Evolutionary conservation across 2,329 filamentous ascomycete species (phyloP).

Genomic region (Phyllosticta capitalensis): DNA sequence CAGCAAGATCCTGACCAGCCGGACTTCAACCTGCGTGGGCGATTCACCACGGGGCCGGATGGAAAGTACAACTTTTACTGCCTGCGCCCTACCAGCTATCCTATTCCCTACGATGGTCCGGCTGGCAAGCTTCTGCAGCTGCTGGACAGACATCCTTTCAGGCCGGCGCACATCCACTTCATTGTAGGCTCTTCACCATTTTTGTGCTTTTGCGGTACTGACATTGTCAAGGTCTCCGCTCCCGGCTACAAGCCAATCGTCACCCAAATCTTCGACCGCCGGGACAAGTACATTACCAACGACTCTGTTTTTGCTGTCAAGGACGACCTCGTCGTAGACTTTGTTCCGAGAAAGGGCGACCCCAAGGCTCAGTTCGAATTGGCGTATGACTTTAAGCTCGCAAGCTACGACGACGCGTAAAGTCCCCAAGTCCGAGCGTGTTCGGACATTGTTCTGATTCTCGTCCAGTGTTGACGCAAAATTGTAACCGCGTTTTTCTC

Average conservation of each 20-base stretch:
- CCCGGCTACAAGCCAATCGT: conserved; percentile 58
- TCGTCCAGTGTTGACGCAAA: neutral
- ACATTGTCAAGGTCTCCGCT: conserved; percentile 37
- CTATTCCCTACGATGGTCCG: conserved; percentile 48
- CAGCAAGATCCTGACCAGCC: conserved; percentile 63
- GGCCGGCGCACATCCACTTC: conserved; percentile 56
- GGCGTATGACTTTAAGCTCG: conserved; percentile 41
- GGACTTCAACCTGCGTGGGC: conserved; percentile 65
- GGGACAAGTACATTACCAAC: conserved; percentile 52
- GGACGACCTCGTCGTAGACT: conserved; percentile 49
- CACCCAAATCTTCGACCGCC: conserved; percentile 67
- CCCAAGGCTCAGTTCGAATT: conserved; percentile 45
- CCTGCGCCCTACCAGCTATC: conserved; percentile 38
- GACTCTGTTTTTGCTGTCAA: conserved; percentile 53
- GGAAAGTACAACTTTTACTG: conserved; percentile 49
- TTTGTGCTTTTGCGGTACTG: conserved; percentile 9
- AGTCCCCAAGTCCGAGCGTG: neutral
- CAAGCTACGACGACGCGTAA: conserved; percentile 25
- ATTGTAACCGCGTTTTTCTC: neutral
- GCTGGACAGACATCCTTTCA: conserved; percentile 51
- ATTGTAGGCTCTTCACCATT: conserved; percentile 35
- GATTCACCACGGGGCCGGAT: conserved; percentile 56
- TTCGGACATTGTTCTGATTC: neutral
- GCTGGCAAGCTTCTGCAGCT: conserved; percentile 48
- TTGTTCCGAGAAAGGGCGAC: conserved; percentile 42